Evolutionary conservation across 805 yeast species (phyloP), one percentile per base, ranked within the genome.

Genomic region (Barnettozyma pratensis): DNA sequence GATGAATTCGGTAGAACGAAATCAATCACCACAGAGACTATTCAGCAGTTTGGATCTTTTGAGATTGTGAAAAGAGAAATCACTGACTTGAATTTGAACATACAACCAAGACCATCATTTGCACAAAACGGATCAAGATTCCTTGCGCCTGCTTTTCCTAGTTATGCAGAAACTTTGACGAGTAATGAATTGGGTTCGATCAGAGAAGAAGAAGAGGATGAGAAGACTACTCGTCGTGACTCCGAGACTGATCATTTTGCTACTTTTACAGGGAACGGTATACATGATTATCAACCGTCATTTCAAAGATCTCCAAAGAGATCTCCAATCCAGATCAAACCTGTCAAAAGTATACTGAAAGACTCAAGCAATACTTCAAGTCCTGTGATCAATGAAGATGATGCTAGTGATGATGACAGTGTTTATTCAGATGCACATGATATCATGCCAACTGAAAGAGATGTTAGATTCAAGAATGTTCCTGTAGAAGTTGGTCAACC

Each of bases 21-120:
- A 48, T 77, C 83, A 3, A 76, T 80, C 39, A 78, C 83, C 3
- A 77, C 74, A 39, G 76, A 76, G 38, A 77, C 81, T 0, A 68
- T 79, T 29, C 72, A 76, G 52, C 69, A 71, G 42, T 59, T 75
- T 53, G 79, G 79, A 32, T 74, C 79, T 1, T 68, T 62, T 42
- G 80, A 77, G 47, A 68, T 75, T 41, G 71, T 73, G 11, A 75
- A 73, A 52, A 76, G 76, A 6, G 76, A 78, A 1, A 69, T 74
- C 1, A 69, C 74, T 43, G 58, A 53, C 7, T 44, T 54, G 36
- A 11, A 31, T 8, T 50, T 36, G 11, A 36, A 14, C 11, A 14
- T 11, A 11, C 41, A 12, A 19, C 41, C 44, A 40, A 40, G 44
- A 26, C 37, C 45, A 7, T 25, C 31, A 10, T 44, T n/a, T 40